These are phyloP conservation scores for Melampsora americana DNA, from an alignment of 1,284 basidiomycete genomes.

Conservation along the genomic window DNA sequence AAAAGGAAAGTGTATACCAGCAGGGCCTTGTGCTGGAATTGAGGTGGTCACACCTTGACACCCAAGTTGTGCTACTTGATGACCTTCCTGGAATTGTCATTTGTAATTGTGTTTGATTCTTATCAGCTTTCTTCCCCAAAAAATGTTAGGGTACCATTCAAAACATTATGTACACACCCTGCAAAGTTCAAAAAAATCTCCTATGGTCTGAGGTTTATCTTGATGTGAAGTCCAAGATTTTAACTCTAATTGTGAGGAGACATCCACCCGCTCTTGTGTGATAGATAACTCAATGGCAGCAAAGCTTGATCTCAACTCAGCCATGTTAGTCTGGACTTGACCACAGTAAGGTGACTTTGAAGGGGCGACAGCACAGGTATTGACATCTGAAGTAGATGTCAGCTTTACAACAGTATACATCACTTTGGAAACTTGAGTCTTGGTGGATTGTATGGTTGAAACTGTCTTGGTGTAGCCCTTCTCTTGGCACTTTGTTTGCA, in stretches of 20 bases:
- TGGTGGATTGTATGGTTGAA: neutral
- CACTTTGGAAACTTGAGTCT: slow-evolving; percentile 1
- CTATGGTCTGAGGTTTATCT: neutral
- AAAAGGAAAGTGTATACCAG: neutral
- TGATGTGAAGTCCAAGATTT: neutral
- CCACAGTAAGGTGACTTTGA: neutral
- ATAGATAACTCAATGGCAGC: neutral
- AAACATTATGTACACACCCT: neutral
- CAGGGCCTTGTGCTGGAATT: neutral
- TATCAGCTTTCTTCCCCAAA: neutral
- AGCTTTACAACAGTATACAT: neutral
- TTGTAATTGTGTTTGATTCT: neutral
- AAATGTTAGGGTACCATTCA: neutral
- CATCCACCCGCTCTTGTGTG: neutral
- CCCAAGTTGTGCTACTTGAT: neutral
- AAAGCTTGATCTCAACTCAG: neutral
- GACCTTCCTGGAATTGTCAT: neutral
- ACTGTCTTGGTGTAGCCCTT: neutral
- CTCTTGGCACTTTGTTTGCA: neutral
- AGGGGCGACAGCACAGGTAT: neutral
- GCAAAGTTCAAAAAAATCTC: neutral
- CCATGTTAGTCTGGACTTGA: neutral
- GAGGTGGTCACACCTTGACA: slow-evolving; percentile 4
- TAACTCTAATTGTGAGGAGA: neutral
- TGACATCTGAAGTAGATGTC: neutral